Evolutionary conservation across 345 rosid species (phyloP).

Genomic region (Camelina laxa): DNA sequence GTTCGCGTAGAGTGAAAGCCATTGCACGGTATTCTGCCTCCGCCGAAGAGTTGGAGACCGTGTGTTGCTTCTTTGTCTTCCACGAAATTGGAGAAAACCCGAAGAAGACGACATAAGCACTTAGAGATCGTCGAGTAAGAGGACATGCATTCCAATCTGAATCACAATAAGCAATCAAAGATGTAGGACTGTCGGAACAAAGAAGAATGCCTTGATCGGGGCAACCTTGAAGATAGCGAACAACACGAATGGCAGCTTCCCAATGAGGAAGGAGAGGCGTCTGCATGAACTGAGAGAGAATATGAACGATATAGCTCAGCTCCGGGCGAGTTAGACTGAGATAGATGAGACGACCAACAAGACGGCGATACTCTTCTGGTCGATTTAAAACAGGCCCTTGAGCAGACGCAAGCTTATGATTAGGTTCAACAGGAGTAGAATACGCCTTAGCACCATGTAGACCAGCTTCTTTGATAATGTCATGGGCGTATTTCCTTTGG

Average conservation of each 20-base stretch:
- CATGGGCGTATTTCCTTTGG: background rate
- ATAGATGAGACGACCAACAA: background rate
- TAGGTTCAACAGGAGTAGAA: background rate
- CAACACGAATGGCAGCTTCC: background rate
- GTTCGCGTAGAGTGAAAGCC: background rate
- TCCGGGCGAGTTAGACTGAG: background rate
- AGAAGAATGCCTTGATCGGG: background rate
- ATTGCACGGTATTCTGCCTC: background rate
- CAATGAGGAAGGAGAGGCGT: background rate
- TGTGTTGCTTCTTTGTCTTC: background rate
- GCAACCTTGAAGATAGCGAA: background rate
- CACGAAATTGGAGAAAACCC: background rate
- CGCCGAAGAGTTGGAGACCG: background rate
- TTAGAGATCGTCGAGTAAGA: background rate
- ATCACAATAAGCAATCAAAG: background rate
- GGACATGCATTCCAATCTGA: background rate
- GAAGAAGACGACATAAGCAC: background rate
- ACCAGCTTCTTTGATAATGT: background rate
- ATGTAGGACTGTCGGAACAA: background rate
- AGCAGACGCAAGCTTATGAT: background rate
- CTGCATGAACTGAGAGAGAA: background rate
- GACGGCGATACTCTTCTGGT: background rate
- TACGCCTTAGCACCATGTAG: background rate
- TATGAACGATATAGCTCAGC: background rate
- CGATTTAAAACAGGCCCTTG: rapidly evolving